Evolutionary conservation across 2,329 filamentous ascomycete species (phyloP).

Genomic region (Colletotrichum sansevieriae): DNA sequence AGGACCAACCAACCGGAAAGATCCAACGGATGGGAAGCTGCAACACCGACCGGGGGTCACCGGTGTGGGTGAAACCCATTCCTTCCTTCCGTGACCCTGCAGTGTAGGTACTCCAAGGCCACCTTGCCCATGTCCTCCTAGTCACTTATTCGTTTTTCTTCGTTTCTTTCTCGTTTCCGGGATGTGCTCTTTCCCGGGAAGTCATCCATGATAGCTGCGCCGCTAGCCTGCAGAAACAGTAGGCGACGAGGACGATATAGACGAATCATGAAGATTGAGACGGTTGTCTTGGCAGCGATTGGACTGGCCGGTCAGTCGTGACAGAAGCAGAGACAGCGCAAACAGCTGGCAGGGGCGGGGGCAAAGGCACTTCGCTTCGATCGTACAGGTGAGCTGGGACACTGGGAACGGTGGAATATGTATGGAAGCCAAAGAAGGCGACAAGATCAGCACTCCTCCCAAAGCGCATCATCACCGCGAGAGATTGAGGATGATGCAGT

Average conservation of each 20-base stretch:
- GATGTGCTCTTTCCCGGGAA: slow-evolving; percentile 22
- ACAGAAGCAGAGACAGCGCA: background rate
- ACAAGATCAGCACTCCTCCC: background rate
- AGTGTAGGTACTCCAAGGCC: background rate
- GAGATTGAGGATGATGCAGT: background rate
- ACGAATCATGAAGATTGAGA: background rate
- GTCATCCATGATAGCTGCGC: slow-evolving; percentile 34
- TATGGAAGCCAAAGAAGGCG: slow-evolving; percentile 30
- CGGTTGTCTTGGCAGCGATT: slow-evolving; percentile 24
- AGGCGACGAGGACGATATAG: slow-evolving; percentile 1
- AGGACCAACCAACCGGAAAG: slow-evolving; percentile 33
- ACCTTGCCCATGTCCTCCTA: slow-evolving; percentile 12
- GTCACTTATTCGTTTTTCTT: background rate
- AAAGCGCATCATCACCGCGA: slow-evolving; percentile 4
- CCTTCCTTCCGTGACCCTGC: slow-evolving; percentile 33
- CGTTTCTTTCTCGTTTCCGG: background rate
- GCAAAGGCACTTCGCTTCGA: slow-evolving; percentile 15
- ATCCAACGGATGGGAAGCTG: slow-evolving; percentile 37
- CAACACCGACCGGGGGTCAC: slow-evolving; percentile 13
- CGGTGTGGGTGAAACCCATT: slow-evolving; percentile 3
- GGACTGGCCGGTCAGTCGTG: slow-evolving; percentile 22
- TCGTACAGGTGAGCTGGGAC: slow-evolving; percentile 27
- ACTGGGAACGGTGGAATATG: slow-evolving; percentile 27
- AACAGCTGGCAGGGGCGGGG: background rate
- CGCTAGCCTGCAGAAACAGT: slow-evolving; percentile 16